Base-by-base conservation (phyloP, 371 early-diverging fungal genomes). In the Blastocladiella emersonii region DNA sequence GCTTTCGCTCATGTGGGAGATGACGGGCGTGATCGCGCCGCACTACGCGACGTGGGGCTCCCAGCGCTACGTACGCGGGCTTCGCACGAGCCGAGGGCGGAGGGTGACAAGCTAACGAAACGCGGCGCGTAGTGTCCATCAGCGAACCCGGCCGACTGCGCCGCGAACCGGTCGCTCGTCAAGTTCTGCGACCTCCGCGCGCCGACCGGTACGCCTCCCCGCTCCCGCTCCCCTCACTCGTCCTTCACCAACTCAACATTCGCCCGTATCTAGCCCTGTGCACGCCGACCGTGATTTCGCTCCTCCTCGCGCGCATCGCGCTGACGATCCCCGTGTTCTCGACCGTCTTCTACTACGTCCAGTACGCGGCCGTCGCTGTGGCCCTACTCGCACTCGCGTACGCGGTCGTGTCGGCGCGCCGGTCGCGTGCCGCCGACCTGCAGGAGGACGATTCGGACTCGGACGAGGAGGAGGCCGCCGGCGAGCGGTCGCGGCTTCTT, bases 11-110 rank as follows among this genome's bases (percentile, higher is more conserved):
- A 75, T 77, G 39, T 85, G 82, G 57, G 73, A 80, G 0, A 51
- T 83, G 59, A 81, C 82, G 37, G 76, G 77, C 59, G 73, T 78
- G 13, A 77, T 85, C 21, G 81, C 82, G 34, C 86, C 86, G 19
- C 79, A 80, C 1, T 86, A 86, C 66, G 72, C 84, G 43, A 82
- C 82, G 70, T 86, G 81, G 71, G 84, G 85, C 43, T 80, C 79
- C 63, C 85, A 86, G 70, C 73, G 75, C 59, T 86, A 81, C 68
- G 83, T 84, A 72, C 68, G 81, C 68, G 34, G 12, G 6, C 21
- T 45, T 37, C 13, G 39, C 13, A 37, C 39, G 5, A 37, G 5
- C 39, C 7, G 39, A 37, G 39, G 23, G 45, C 15, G 39, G 27
- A n/a, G 44, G 13, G 34, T 15, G 35, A 27, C 30, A n/a, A 57